Base-by-base conservation (phyloP, 306 rosid species). In the Lotus japonicus region DNA sequence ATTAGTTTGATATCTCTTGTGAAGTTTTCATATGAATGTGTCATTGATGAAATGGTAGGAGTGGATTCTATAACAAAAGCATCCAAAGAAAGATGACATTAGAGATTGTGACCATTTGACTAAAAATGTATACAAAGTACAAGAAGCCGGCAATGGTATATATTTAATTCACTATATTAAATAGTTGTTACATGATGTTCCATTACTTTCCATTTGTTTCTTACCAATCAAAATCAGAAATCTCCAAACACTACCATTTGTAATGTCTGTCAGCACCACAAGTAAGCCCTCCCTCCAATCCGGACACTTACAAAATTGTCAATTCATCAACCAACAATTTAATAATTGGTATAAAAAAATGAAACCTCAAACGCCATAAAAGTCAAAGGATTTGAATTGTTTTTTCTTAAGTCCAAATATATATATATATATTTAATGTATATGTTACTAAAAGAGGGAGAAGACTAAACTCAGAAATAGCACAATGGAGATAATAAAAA, bases 111-210 rank as follows among this genome's bases (percentile, higher is more conserved):
- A 66, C 44, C 71, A 28, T 43, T 67, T 52, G 56, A 43, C 66
- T 51, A 12, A 70, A 44, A 58, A 69, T 28, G 48, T 7, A 31
- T 31, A 31, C 5, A 31, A 31, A 31, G 60, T 33, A 51, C 26
- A 46, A 35, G 43, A 53, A 58, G 85, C 87, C 82, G 84, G 85
- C 90, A 2, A 21, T 21, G 3, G 1, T 21, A 21, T 21, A 21
- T 45, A 15, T 53, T 43, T 7, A 75, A 48, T 38, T 44, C 26
- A 7, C 0, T 31, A 58, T 66, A 45, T 58, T 43, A 57, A 33
- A 36, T 31, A 39, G 21, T 48, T 58, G 68, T n/a, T 42, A n/a
- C 23, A 59, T 44, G 54, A 5, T 72, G 16, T 58, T 46, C 31
- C 54, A 21, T 21, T 21, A 21, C 26, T 21, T 21, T 21, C 26